Evolutionary conservation across 257 asterid genomes (phyloP).

Genomic region (Solanum piurae): DNA sequence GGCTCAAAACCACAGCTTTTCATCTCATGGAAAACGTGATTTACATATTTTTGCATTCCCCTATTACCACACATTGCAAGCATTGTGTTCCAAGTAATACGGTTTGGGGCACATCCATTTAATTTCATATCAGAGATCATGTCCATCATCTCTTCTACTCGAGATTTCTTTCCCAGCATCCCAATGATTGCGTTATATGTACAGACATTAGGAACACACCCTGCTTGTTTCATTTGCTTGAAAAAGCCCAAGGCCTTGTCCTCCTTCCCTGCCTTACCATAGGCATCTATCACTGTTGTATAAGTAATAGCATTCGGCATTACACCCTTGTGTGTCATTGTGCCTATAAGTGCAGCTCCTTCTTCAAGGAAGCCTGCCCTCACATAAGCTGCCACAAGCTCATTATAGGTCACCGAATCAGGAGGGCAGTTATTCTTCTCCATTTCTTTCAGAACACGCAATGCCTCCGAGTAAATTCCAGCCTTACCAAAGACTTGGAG

Average conservation of each 20-base stretch:
- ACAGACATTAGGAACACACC: slow-evolving; percentile 90
- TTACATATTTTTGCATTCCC: slow-evolving; percentile 77
- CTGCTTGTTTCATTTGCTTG: slow-evolving; percentile 63
- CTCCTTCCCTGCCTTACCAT: slow-evolving; percentile 78
- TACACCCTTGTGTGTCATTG: slow-evolving; percentile 73
- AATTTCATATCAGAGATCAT: slow-evolving; percentile 64
- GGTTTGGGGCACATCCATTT: slow-evolving; percentile 73
- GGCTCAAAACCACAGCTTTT: slow-evolving; percentile 89
- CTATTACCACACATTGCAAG: slow-evolving; percentile 75
- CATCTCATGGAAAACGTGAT: slow-evolving; percentile 69
- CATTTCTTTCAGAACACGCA: slow-evolving; percentile 74
- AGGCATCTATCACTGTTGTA: slow-evolving; percentile 90
- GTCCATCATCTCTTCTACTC: slow-evolving; percentile 81
- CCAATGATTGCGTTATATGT: slow-evolving; percentile 84
- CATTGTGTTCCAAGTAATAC: slow-evolving; percentile 89
- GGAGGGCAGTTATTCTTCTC: slow-evolving; percentile 79
- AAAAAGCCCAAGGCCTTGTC: slow-evolving; percentile 65
- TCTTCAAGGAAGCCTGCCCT: slow-evolving; percentile 89
- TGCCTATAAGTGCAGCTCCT: slow-evolving; percentile 67
- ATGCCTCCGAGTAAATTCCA: slow-evolving; percentile 72
- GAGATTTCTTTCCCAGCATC: slow-evolving; percentile 84
- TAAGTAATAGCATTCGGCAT: slow-evolving; percentile 82
- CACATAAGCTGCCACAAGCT: slow-evolving; percentile 78
- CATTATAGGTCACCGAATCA: slow-evolving; percentile 87
- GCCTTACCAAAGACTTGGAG: slow-evolving; percentile 90